Evolutionary conservation across 2,329 filamentous ascomycete genomes (phyloP), one percentile per base, ranked within the genome.

Genomic region (Periconia digitata): DNA sequence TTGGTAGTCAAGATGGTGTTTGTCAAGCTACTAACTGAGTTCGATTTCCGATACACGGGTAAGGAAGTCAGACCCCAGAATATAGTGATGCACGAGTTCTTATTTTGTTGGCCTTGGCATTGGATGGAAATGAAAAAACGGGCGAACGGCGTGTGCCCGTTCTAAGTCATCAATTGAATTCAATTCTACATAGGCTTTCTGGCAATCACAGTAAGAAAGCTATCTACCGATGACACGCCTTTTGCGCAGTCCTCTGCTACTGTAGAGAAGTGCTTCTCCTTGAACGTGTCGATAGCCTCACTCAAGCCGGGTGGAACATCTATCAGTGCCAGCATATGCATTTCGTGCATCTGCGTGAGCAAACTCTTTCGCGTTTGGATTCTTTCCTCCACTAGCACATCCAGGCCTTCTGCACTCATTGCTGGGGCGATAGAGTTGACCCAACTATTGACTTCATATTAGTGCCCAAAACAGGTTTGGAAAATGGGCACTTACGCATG

Each of bases 61-160:
- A 43, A 34, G 8, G 37, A 16, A 22, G 50, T 45, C 1, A 47
- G 61, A 29, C 64, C 63, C 6, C 21, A 35, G 29, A 59, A 58
- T 22, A 16, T 61, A 12, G 49, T 36, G 8, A 29, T 51, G 10
- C 50, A 62, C 44, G 62, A 67, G n/a, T 60, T 60, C 42, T 36
- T 62, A 6, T 56, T 64, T 43, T 46, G 52, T 8, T 49, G 47
- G 27, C 60, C 53, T 2, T 50, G 42, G 24, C 40, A 49, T 2
- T 44, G 46, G 10, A 51, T 66, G 23, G 29, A 60, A 36, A 49
- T 58, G 54, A 45, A 43, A 35, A 38, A 39, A 21, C 40, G 42
- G 38, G 29, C 18, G 36, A 20, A 38, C 8, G 29, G 3, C 2
- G 34, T n/a, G 5, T 47, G 23, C 16, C 45, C 45, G 15, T 43